Evolutionary conservation across 2,329 filamentous ascomycete genomes (phyloP).

Genomic region (Aspergillus sp.): DNA sequence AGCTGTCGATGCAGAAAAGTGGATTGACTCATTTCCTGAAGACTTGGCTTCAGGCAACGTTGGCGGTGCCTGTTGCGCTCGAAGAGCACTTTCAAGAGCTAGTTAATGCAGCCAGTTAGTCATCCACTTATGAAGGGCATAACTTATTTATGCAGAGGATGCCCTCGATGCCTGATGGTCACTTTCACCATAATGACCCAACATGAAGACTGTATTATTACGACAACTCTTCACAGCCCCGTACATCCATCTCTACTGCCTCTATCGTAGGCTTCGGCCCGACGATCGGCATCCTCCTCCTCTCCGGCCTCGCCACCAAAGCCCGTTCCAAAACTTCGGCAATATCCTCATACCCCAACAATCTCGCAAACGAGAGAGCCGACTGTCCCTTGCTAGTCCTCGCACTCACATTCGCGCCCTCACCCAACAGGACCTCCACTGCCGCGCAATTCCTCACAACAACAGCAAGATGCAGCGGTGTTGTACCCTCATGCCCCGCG

Average conservation of each 20-base stretch:
- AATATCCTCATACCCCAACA: neutral
- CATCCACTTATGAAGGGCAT: neutral
- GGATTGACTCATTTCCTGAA: neutral
- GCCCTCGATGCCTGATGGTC: too few species aligned
- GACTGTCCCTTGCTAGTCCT: neutral
- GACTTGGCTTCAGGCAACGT: neutral
- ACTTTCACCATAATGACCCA: neutral
- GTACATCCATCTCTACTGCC: neutral
- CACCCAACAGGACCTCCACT: neutral
- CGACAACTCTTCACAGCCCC: too few species aligned
- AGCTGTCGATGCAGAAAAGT: neutral
- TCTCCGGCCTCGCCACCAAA: neutral
- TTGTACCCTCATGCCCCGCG: neutral
- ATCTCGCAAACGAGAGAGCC: neutral
- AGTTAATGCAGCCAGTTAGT: neutral
- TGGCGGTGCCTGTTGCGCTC: neutral
- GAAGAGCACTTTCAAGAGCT: too few species aligned
- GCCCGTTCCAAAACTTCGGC: neutral
- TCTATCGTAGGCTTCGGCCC: neutral
- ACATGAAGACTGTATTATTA: neutral
- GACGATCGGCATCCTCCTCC: neutral
- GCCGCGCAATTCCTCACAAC: neutral
- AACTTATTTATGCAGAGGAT: too few species aligned
- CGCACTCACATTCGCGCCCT: neutral
- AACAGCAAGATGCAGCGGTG: neutral